These are phyloP conservation scores for Neurospora intermedia DNA, from an alignment of 495 filamentous ascomycete species.

Conservation along the genomic window DNA sequence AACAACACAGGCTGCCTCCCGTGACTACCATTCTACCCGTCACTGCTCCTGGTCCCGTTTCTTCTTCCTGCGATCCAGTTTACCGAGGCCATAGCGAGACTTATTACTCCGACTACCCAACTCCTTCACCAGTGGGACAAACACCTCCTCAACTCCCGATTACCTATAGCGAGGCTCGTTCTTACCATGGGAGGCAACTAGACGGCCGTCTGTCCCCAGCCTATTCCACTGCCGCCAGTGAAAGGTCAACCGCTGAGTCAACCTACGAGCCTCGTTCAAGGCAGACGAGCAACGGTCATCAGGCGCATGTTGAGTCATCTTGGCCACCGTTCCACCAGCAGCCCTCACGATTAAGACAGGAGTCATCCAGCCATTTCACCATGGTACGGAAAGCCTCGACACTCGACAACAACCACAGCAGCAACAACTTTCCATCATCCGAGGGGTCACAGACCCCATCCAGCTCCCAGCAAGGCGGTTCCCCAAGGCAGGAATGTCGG, in stretches of 20 bases:
- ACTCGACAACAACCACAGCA: neutral
- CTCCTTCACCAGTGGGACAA: slow-evolving; percentile 26
- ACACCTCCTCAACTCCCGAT: slow-evolving; percentile 26
- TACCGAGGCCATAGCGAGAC: slow-evolving; percentile 8
- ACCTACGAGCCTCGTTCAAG: slow-evolving; percentile 20
- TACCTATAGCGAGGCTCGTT: slow-evolving; percentile 22
- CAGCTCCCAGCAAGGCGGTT: slow-evolving; percentile 16
- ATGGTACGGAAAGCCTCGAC: slow-evolving; percentile 1
- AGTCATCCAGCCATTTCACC: slow-evolving; percentile 12
- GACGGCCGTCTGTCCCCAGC: slow-evolving; percentile 27
- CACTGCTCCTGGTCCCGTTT: slow-evolving; percentile 10
- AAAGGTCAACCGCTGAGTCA: slow-evolving; percentile 25
- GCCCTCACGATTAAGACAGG: slow-evolving; percentile 12
- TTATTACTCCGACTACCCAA: slow-evolving; percentile 25
- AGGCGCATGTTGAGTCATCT: slow-evolving; percentile 12
- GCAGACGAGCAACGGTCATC: slow-evolving; percentile 15
- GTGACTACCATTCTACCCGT: slow-evolving; percentile 22
- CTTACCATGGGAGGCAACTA: slow-evolving; percentile 20
- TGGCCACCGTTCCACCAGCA: slow-evolving; percentile 14
- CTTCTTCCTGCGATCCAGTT: slow-evolving; percentile 20
- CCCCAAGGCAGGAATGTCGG: slow-evolving; percentile 24
- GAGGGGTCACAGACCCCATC: slow-evolving; percentile 16
- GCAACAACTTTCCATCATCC: slow-evolving; percentile 7
- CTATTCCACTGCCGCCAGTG: slow-evolving; percentile 25
- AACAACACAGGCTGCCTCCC: slow-evolving; percentile 17